These are phyloP conservation scores for Corynascus novoguineensis DNA, from an alignment of 495 filamentous ascomycete species.

Conservation along the genomic window DNA sequence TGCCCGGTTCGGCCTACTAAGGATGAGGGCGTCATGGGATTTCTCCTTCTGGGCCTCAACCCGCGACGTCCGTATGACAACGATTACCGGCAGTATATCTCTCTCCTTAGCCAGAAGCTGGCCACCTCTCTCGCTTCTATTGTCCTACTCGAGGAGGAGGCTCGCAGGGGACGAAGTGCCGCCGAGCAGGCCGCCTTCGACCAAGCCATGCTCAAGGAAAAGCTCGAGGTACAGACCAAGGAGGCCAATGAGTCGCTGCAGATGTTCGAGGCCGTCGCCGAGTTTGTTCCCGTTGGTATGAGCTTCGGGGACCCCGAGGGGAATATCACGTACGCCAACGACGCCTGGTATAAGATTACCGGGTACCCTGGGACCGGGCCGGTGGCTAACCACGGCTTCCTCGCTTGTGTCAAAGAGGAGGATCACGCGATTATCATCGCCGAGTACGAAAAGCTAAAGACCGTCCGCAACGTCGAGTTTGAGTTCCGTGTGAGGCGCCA, in stretches of 20 bases:
- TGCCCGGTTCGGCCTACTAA: slow-evolving; percentile 59
- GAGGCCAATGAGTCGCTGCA: slow-evolving; percentile 59
- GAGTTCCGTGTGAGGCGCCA: slow-evolving; percentile 38
- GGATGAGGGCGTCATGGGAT: slow-evolving; percentile 48
- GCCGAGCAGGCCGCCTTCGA: slow-evolving; percentile 56
- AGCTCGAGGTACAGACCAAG: slow-evolving; percentile 54
- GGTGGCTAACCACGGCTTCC: slow-evolving; percentile 30
- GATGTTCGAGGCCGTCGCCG: slow-evolving; percentile 61
- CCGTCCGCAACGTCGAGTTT: slow-evolving; percentile 30
- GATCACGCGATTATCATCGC: slow-evolving; percentile 31
- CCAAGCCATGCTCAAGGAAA: slow-evolving; percentile 54
- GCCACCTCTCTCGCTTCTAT: slow-evolving; percentile 60
- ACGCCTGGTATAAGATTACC: slow-evolving; percentile 52
- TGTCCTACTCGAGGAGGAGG: slow-evolving; percentile 62
- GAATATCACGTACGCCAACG: slow-evolving; percentile 58
- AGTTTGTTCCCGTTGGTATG: slow-evolving; percentile 63
- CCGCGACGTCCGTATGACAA: slow-evolving; percentile 61
- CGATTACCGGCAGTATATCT: slow-evolving; percentile 59
- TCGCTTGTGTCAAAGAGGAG: slow-evolving; percentile 38
- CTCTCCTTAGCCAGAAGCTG: slow-evolving; percentile 55
- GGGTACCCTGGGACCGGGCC: slow-evolving; percentile 25
- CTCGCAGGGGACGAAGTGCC: slow-evolving; percentile 51
- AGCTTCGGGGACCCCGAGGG: slow-evolving; percentile 58
- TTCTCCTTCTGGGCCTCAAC: slow-evolving; percentile 58
- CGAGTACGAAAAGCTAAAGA: slow-evolving; percentile 35